Base-by-base conservation (phyloP, 139 green algal species). In the Eudorina sp. region DNA sequence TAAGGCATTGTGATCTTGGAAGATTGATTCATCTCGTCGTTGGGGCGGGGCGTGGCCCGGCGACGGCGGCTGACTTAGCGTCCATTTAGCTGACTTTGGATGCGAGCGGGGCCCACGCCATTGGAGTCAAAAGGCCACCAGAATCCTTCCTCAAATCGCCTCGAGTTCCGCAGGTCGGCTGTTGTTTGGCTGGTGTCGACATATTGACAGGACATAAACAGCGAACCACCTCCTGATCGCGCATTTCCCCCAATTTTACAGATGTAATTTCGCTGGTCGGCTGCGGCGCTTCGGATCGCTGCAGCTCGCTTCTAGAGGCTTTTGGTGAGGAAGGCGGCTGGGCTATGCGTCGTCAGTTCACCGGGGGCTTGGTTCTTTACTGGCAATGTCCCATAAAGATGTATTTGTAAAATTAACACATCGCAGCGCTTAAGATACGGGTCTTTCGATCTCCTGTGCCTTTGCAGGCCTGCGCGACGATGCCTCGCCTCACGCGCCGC, bases 1-100 rank as follows among this genome's bases (percentile, higher is more conserved):
- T 38, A 38, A 53, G 13, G 40, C 3, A 41, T 58, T 55, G 9
- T 2, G 2, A 29, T 18, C 4, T 79, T 8, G 23, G 11, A 34
- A 55, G 13, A 13, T 36, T 48, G 9, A 29, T 75, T 11, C 36
- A 29, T n/a, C 29, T 13, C 25, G 66, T 75, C 66, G 31, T 25
- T 4, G n/a, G 66, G 31, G 19, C 31, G 11, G 18, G 66, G 16
- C 66, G 19, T 13, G 40, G 38, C 9, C 25, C 7, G 7, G 43
- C 23, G 70, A n/a, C 70, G 70, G 70, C 70, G 70, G 70, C 70
- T 53, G 70, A 53, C 70, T 38, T 75, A n/a, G 66, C 36, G 25
- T 46, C 31, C 31, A 46, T 43, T 1, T 31, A 38, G 38, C 70
- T 79, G 21, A 34, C 41, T 8, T 21, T 79, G 41, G 8, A 79